These are phyloP conservation scores for Fraxinus angustifolia DNA, from an alignment of 305 asterid genomes.

Conservation along the genomic window DNA sequence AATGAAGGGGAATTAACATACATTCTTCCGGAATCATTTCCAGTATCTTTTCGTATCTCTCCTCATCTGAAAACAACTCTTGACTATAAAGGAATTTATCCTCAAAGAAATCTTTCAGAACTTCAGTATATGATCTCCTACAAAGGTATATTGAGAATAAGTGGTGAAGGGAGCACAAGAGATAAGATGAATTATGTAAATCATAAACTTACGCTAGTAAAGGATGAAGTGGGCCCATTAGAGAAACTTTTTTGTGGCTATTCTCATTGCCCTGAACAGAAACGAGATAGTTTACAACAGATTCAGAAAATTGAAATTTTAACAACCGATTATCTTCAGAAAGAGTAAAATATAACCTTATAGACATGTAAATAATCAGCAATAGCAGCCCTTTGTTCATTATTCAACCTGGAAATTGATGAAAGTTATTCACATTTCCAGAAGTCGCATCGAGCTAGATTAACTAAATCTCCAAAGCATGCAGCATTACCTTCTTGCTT, in stretches of 20 bases:
- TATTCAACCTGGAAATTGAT: constrained; percentile 58
- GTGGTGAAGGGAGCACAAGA: constrained; percentile 20
- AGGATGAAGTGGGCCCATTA: constrained; percentile 73
- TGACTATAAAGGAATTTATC: constrained; percentile 52
- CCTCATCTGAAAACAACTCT: constrained; percentile 61
- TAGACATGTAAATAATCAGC: constrained; percentile 79
- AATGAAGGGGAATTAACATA: constrained; percentile 30
- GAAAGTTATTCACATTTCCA: constrained; percentile 20
- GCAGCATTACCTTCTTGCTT: constrained; percentile 75
- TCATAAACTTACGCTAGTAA: constrained; percentile 65
- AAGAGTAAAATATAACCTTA: constrained; percentile 50
- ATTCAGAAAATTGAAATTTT: constrained; percentile 1
- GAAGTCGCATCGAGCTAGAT: neutral
- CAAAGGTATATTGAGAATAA: constrained; percentile 7
- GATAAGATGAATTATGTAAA: constrained; percentile 6
- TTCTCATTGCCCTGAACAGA: constrained; percentile 73
- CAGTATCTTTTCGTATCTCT: constrained; percentile 73
- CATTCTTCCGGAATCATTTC: constrained; percentile 92
- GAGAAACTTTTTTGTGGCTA: constrained; percentile 60
- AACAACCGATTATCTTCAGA: neutral
- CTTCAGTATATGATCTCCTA: constrained; percentile 80
- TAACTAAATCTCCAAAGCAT: neutral
- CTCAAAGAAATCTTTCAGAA: constrained; percentile 65
- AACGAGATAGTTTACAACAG: constrained; percentile 17
- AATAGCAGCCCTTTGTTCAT: constrained; percentile 81